A percentile compares a stretch with the other conserved stretches of the same genome.
phyloP scores from a whole-genome alignment of 2,329 filamentous ascomycete species.

The Parafenestella ontariensis region DNA sequence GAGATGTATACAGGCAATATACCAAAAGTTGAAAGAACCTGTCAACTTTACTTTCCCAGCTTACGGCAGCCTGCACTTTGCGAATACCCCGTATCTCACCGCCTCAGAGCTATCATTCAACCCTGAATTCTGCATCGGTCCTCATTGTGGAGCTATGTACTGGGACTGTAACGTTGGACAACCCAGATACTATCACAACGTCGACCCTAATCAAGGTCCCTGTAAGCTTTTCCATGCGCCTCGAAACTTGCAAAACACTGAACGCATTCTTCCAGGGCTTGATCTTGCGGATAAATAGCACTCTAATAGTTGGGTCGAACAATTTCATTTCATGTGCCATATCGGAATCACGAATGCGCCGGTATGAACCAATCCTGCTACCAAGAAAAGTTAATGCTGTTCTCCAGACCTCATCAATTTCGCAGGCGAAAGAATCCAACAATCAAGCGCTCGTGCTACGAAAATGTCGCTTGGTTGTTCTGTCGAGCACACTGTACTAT shows the following conservation, averaged over 20 bases:
- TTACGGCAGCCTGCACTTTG: slow-evolving; percentile 48
- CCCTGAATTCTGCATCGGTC: slow-evolving; percentile 39
- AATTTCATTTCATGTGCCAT: too few relatives aligned
- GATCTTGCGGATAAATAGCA: too few relatives aligned
- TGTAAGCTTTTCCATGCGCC: slow-evolving; percentile 39
- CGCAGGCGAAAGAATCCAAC: too few relatives aligned
- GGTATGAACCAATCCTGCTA: too few relatives aligned
- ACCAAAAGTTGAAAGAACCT: slow-evolving; percentile 38
- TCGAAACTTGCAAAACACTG: slow-evolving; percentile 13
- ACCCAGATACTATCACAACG: slow-evolving; percentile 43
- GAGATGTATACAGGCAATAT: slow-evolving; percentile 41
- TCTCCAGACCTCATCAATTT: too few relatives aligned
- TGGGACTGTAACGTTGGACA: slow-evolving; percentile 42
- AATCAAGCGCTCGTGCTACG: too few relatives aligned
- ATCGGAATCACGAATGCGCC: too few relatives aligned
- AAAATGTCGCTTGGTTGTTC: too few relatives aligned
- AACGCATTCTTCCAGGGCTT: too few relatives aligned
- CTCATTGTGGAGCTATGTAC: slow-evolving; percentile 38
- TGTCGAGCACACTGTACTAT: too few relatives aligned
- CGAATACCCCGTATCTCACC: slow-evolving; percentile 21
- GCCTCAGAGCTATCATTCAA: slow-evolving; percentile 15
- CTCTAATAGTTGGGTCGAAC: too few relatives aligned
- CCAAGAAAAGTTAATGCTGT: too few relatives aligned
- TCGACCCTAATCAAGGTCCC: slow-evolving; percentile 47
- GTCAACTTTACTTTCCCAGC: slow-evolving; percentile 46